Evolutionary conservation across 2,329 filamentous ascomycete genomes (phyloP), one percentile per base, ranked within the genome.

Genomic region (Exophiala xenobiotica): DNA sequence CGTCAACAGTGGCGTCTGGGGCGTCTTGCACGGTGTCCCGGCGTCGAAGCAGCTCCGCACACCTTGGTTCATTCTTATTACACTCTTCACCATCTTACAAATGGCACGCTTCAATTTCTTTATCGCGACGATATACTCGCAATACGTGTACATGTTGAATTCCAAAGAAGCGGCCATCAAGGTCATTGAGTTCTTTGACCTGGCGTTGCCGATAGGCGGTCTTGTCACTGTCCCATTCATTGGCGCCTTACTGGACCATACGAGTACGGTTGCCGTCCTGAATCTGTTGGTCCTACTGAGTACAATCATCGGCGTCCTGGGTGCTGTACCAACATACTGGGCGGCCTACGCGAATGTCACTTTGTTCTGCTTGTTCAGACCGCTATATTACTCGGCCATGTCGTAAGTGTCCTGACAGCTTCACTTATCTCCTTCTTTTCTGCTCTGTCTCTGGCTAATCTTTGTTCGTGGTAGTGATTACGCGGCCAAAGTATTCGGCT

Each of bases 331-430:
- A 0, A 77, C 81, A 48, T 64, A 79, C 5, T 86, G 84, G 81
- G 86, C 88, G 1, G 74, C 73, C 0, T 95, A 95, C 62, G 72
- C 78, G n/a, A 91, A 90, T 57, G 76, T 96, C 43, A 70, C 77
- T 22, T 78, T 96, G n/a, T 95, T 96, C 63, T 88, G 93, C 8
- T 69, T 95, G 18, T 91, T 93, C 64, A 82, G 90, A 0, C 90
- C 91, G 0, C 83, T 96, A 23, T 96, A 95, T 71, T 96, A 96
- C 72, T 95, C 90, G 0, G 83, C 89, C 6, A 88, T 96, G 51
- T 92, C 86, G 66, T 78, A 71, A 70, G 75, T 64, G 9, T 18
- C 9, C 63, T 11, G 12, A 27, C 26, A 27, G 12, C 18, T 33
- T 5, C 20, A 26, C 11, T 26, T 14, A 16, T 24, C 14, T 50